Base-by-base conservation (phyloP, 1,284 basidiomycete species). In the Naganishia sp. region DNA sequence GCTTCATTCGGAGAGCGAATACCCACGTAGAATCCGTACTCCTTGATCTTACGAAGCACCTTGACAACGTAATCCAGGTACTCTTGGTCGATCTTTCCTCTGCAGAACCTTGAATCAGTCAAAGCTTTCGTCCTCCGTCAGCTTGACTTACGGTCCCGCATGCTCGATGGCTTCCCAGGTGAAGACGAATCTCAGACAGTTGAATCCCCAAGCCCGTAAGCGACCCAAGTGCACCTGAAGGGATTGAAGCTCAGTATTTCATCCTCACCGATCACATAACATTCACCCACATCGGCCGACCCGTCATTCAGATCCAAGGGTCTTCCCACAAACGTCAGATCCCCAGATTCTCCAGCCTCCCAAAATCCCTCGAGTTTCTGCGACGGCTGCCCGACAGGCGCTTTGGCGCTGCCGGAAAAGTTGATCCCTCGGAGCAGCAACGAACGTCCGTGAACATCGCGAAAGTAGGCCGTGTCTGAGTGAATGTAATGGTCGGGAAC, bases 101-200 rank as follows among this genome's bases (percentile, higher is more conserved):
- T 95, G 43, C 2, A 46, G 67, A 23, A 39, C 10, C 4, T 39
- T 28, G n/a, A 36, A 33, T 50, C n/a, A 44, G 13, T 39, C n/a
- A 33, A 7, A 33, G 16, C 28, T 11, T 50, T 23, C 23, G 44
- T 7, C 36, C 36, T 13, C 13, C 10, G 6, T 55, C 5, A n/a
- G 11, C 7, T 18, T 10, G 1, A 89, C 92, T 87, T 77, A 94
- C 87, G 95, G 95, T 74, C 94, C 94, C 66, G 85, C 86, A 77
- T 94, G 94, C 78, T 98, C 95, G 28, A 98, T 78, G 0, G 92
- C 86, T 77, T 99, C 95, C 95, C 95, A 99, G 0, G 90, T 90
- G 52, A 97, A 86, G 28, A 94, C 89, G 75, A 91, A 97, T 61
- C 95, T 83, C n/a, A 98, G 79, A 78, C 90, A 84, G 77, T 96